Conservation (phyloP, 1,139 yeast genomes). For the Blastobotrys indianensis region DNA sequence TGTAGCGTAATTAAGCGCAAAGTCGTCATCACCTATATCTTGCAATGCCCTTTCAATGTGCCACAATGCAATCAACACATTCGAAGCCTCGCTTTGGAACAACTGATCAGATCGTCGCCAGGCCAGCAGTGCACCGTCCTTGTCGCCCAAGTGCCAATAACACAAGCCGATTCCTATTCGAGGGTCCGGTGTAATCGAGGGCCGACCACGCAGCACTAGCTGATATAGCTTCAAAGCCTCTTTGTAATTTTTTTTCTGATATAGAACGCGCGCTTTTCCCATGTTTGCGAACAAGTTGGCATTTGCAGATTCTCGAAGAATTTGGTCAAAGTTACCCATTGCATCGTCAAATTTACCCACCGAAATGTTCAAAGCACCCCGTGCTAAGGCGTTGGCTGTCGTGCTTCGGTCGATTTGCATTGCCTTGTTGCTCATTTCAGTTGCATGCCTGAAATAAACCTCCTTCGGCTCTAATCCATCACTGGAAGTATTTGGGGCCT, state of each 20-base stretch:
- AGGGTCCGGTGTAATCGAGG: slow-evolving; percentile 78
- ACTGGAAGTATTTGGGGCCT: slow-evolving; percentile 30
- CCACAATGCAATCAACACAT: slow-evolving; percentile 60
- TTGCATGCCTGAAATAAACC: slow-evolving; percentile 27
- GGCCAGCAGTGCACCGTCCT: slow-evolving; percentile 65
- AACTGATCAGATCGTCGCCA: slow-evolving; percentile 79
- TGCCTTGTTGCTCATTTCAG: slow-evolving; percentile 30
- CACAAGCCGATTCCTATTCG: slow-evolving; percentile 93
- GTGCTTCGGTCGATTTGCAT: slow-evolving; percentile 29
- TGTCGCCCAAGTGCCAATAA: slow-evolving; percentile 82
- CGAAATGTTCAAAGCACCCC: slow-evolving; percentile 47
- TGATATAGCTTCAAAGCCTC: slow-evolving; percentile 79
- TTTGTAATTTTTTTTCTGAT: slow-evolving; percentile 64
- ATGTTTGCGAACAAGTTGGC: slow-evolving; percentile 70
- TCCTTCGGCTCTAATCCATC: slow-evolving; percentile 20
- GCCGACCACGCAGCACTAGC: slow-evolving; percentile 69
- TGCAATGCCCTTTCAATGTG: slow-evolving; percentile 59
- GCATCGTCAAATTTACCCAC: slow-evolving; percentile 59
- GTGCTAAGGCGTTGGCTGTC: slow-evolving; percentile 42
- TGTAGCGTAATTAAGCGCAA: slow-evolving; percentile 31
- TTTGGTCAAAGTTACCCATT: slow-evolving; percentile 44
- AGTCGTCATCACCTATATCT: slow-evolving; percentile 26
- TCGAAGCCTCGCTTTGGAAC: slow-evolving; percentile 55
- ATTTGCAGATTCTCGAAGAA: slow-evolving; percentile 33
- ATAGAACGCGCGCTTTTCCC: slow-evolving; percentile 78